phyloP scores from a whole-genome alignment of 768 basidiomycete genomes.

The Lactarius indigo region DNA sequence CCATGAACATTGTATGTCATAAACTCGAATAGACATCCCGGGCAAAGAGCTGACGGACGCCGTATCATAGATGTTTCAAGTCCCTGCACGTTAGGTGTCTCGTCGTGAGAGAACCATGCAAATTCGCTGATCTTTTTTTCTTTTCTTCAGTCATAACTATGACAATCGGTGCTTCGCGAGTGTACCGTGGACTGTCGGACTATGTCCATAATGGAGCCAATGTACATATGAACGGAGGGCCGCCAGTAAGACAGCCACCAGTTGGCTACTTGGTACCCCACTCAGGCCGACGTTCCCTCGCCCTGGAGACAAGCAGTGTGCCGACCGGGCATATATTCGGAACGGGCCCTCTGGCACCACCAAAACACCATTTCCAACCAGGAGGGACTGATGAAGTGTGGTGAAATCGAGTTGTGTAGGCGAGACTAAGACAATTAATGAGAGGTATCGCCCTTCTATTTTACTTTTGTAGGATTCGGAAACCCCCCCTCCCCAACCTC shows the following conservation, averaged over 20 bases:
- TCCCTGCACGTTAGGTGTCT: slow-evolving; percentile 1
- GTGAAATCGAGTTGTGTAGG: background rate
- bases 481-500: too few species aligned
- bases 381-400: background rate
- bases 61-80: slow-evolving; percentile 1
- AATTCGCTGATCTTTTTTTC: background rate
- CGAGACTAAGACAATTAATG: too few species aligned
- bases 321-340: background rate
- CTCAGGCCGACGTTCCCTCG: background rate
- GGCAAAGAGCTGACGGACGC: background rate
- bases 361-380: background rate
- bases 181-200: slow-evolving; percentile 1
- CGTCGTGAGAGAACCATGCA: background rate
- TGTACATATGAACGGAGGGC: background rate
- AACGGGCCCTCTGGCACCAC: background rate
- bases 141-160: background rate
- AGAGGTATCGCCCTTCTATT: too few species aligned
- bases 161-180: slow-evolving; percentile 5
- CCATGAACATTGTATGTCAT: slow-evolving; percentile 6
- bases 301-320: background rate
- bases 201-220: background rate
- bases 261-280: background rate
- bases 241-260: background rate
- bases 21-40: background rate
- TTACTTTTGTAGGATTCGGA: background rate